Evolutionary conservation across 129 eudicot species (phyloP).

Genomic region (Pseudognaphalium luteoalbum): DNA sequence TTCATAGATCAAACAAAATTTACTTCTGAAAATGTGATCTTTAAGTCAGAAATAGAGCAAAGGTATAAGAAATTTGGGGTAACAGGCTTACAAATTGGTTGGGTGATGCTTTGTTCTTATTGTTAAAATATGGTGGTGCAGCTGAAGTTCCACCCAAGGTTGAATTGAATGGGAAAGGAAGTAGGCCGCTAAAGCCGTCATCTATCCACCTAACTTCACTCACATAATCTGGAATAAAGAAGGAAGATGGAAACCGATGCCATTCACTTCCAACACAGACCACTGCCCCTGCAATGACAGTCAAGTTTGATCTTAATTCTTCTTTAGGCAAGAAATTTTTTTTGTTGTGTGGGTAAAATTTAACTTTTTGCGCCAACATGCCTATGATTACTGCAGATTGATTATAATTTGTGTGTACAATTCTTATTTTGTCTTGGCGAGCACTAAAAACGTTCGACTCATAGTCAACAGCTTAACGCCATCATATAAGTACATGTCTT

Average conservation of each 20-base stretch:
- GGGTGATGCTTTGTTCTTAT: constrained; percentile 83
- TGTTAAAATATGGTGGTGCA: constrained; percentile 87
- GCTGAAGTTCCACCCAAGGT: constrained; percentile 92
- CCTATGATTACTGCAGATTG: not conserved
- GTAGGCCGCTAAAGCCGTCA: constrained; percentile 92
- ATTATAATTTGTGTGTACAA: not conserved
- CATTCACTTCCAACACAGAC: constrained; percentile 98
- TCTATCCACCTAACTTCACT: constrained; percentile 88
- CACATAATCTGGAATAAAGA: constrained; percentile 82
- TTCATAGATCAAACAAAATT: constrained; percentile 6
- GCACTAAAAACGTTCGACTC: not conserved
- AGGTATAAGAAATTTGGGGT: not conserved
- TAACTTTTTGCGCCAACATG: not conserved
- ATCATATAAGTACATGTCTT: not conserved
- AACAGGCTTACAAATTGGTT: constrained; percentile 70
- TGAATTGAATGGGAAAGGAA: constrained; percentile 88
- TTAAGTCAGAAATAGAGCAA: not conserved
- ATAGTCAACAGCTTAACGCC: not conserved
- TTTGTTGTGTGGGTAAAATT: not conserved
- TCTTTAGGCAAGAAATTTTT: not conserved
- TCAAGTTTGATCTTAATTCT: not conserved
- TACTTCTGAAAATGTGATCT: not conserved
- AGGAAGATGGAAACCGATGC: constrained; percentile 96
- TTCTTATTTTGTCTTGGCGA: not conserved
- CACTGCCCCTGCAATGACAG: constrained; percentile 58